Percentiles rank a stretch among this genome's conserved stretches.
Conservation (phyloP, 148 eudicot species). For the Camellia lanceoleosa region DNA sequence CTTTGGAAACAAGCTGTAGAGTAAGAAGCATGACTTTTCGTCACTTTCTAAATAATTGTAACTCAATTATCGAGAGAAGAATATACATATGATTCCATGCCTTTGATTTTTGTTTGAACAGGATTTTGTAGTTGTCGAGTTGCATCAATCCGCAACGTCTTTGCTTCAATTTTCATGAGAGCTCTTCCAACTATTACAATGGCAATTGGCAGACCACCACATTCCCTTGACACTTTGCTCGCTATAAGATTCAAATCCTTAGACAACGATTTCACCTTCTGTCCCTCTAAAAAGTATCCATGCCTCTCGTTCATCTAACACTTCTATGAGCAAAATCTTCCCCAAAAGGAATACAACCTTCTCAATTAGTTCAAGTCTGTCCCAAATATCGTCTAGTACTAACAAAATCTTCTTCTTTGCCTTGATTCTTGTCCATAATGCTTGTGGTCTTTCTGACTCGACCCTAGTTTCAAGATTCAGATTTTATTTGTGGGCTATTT, state of each 20-base stretch:
- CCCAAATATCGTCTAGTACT: constrained; percentile 49
- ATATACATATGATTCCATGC: neutral
- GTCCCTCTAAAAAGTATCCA: neutral
- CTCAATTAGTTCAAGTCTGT: constrained; percentile 24
- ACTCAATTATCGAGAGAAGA: neutral
- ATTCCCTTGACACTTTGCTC: too few species aligned
- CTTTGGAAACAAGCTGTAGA: neutral
- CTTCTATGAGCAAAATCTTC: constrained; percentile 20
- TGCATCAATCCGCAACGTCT: neutral
- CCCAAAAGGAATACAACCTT: constrained; percentile 23
- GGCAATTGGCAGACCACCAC: too few species aligned
- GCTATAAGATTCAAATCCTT: too few species aligned
- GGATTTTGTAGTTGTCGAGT: neutral
- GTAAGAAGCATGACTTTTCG: neutral
- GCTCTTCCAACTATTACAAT: too few species aligned
- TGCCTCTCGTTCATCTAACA: constrained; percentile 3
- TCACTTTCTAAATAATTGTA: neutral
- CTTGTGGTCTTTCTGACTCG: constrained; percentile 18
- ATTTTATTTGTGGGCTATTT: constrained; percentile 35
- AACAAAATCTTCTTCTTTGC: constrained; percentile 24
- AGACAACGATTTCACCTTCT: neutral
- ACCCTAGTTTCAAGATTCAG: constrained; percentile 17
- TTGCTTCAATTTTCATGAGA: neutral
- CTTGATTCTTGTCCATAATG: constrained; percentile 32
- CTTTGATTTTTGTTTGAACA: neutral